Conservation (phyloP, 2,329 filamentous ascomycete genomes). For the Aspergillus flavus region DNA sequence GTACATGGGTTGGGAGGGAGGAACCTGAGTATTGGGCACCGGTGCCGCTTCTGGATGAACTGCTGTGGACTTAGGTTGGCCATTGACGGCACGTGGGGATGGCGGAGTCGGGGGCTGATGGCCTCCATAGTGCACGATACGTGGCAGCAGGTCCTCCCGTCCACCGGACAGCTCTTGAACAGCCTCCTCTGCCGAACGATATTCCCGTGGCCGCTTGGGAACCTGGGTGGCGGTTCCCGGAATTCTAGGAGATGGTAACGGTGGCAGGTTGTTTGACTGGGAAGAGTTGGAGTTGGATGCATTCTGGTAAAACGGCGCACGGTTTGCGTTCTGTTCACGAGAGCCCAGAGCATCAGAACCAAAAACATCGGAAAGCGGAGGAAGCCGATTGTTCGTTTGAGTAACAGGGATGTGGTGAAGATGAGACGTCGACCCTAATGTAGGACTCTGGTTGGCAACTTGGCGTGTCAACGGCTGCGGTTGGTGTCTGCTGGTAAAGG, state of each 20-base stretch:
- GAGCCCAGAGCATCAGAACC: constrained; percentile 69
- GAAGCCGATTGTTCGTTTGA: constrained; percentile 88
- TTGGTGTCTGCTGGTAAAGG: constrained; percentile 88
- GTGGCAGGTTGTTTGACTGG: constrained; percentile 66
- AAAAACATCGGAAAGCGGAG: constrained; percentile 93
- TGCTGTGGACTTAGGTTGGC: constrained; percentile 32
- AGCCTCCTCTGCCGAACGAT: constrained; percentile 93
- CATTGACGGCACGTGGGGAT: constrained; percentile 57
- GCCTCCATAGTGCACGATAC: constrained; percentile 92
- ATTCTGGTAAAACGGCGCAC: constrained; percentile 50
- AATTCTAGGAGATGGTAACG: constrained; percentile 77
- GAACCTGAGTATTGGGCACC: constrained; percentile 67
- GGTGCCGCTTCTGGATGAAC: constrained; percentile 52
- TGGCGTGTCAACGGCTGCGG: constrained; percentile 76
- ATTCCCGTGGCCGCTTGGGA: constrained; percentile 72
- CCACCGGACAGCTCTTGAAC: constrained; percentile 88
- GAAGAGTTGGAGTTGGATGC: constrained; percentile 65
- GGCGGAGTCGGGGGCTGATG: constrained; percentile 92
- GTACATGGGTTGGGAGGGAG: constrained; percentile 48
- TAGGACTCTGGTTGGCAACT: constrained; percentile 78
- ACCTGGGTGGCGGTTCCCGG: constrained; percentile 57
- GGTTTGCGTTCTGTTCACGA: constrained; percentile 38
- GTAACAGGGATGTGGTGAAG: constrained; percentile 87
- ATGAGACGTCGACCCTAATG: constrained; percentile 80
- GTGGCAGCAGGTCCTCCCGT: constrained; percentile 87